phyloP scores from a whole-genome alignment of 2,329 filamentous ascomycete genomes.

The Harringtonia aguacate region DNA sequence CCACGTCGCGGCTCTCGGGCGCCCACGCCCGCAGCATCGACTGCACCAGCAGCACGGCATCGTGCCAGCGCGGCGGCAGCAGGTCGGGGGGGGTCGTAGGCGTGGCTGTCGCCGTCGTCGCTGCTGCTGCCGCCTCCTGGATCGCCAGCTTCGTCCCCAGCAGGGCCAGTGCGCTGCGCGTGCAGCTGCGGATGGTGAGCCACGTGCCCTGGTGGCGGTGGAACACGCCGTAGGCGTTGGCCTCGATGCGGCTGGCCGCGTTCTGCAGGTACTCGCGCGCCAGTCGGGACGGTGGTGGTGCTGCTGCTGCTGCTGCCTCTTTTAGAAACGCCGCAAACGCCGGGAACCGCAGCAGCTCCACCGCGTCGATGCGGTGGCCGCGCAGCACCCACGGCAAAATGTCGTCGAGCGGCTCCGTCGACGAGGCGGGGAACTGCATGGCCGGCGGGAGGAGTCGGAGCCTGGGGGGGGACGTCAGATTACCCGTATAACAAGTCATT shows the following conservation, averaged over 20 bases:
- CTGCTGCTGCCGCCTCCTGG: not conserved
- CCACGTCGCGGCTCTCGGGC: not conserved
- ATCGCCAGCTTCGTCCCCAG: not conserved
- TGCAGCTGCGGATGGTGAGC: conserved; percentile 5
- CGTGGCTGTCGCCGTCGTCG: not conserved
- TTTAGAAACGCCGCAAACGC: not conserved
- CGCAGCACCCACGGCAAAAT: conserved; percentile 5
- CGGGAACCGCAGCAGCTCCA: conserved; percentile 4
- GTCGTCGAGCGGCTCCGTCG: not conserved
- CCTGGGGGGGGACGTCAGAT: not conserved
- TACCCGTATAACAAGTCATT: too few relatives aligned
- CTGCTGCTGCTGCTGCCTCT: not conserved
- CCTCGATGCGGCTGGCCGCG: conserved; percentile 6
- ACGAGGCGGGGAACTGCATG: conserved; percentile 3
- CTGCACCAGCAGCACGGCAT: not conserved
- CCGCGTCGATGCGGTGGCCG: conserved; percentile 4
- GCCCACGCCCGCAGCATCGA: not conserved
- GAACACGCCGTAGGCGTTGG: conserved; percentile 3
- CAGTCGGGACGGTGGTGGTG: not conserved
- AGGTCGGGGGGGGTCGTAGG: not conserved
- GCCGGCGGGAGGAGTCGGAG: conserved; percentile 4
- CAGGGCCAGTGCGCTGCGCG: conserved; percentile 3
- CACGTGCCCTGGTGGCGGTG: conserved; percentile 9
- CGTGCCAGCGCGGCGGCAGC: not conserved
- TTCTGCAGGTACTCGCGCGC: conserved; percentile 3